These are phyloP conservation scores for Volvox reticuliferus DNA, from an alignment of 139 green algal species.

Conservation along the genomic window DNA sequence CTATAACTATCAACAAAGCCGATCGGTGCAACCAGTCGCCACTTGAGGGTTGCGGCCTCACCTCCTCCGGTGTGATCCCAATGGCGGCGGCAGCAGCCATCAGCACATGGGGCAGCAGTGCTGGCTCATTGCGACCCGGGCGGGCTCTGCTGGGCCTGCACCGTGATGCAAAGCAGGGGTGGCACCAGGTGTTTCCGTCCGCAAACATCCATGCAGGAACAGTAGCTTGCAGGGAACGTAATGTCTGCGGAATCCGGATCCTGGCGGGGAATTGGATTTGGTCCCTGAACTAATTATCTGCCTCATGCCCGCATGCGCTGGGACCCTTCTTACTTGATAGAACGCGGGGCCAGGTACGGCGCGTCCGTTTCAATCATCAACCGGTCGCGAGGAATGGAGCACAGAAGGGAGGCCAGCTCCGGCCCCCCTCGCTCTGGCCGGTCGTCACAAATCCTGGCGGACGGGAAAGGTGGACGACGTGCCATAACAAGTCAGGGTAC, in stretches of 20 bases:
- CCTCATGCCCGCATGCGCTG: no score
- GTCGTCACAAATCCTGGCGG: slow-evolving; percentile 73
- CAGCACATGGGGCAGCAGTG: slow-evolving; percentile 80
- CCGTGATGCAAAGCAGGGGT: no score
- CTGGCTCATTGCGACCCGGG: slow-evolving; percentile 79
- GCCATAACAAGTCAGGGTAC: no score
- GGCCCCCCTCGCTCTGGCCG: slow-evolving; percentile 72
- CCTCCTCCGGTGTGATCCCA: slow-evolving; percentile 55
- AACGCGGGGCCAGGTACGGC: slow-evolving; percentile 78
- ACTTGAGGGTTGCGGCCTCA: not conserved
- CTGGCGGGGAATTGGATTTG: no score
- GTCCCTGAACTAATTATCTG: no score
- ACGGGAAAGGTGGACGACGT: no score
- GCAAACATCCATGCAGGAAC: no score
- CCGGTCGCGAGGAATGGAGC: slow-evolving; percentile 66
- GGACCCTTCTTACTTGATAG: slow-evolving; percentile 55
- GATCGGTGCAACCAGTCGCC: no score
- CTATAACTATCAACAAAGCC: no score
- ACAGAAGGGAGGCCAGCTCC: slow-evolving; percentile 74
- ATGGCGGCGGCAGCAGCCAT: slow-evolving; percentile 62
- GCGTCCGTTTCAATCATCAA: slow-evolving; percentile 88
- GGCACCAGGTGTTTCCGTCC: no score
- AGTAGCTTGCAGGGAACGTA: no score
- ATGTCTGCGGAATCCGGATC: no score
- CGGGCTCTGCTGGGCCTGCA: slow-evolving; percentile 63